A percentile compares a stretch with the other conserved stretches of the same genome.
Conservation (phyloP, 768 basidiomycete species). For the Termitomyces sp. region DNA sequence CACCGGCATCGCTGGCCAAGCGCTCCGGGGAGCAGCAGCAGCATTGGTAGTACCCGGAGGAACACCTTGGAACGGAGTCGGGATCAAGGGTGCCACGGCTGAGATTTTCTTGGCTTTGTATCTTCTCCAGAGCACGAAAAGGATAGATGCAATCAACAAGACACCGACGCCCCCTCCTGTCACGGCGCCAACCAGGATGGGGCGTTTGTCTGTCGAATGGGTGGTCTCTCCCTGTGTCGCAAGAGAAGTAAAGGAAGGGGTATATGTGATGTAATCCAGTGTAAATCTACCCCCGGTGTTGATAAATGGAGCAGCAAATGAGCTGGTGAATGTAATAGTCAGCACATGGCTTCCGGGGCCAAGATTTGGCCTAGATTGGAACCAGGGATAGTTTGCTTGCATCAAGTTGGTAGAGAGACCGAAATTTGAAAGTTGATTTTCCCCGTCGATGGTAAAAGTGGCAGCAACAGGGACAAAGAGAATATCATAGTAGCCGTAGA, state of each 20-base stretch:
- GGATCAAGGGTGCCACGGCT: background rate
- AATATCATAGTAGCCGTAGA: background rate
- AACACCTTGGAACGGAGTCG: background rate
- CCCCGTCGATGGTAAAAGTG: background rate
- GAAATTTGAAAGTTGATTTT: background rate
- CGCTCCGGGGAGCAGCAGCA: background rate
- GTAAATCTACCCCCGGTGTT: background rate
- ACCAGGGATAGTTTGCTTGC: background rate
- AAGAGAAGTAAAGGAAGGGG: background rate
- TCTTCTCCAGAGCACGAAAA: background rate
- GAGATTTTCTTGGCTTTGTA: background rate
- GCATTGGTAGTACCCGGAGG: background rate
- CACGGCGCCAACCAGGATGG: background rate
- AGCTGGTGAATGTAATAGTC: background rate
- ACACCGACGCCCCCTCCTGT: background rate
- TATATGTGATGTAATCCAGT: background rate
- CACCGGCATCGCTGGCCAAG: background rate
- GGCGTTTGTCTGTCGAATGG: background rate
- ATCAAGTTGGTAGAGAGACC: too few relatives aligned
- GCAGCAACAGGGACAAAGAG: background rate
- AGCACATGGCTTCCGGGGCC: background rate
- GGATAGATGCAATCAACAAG: background rate
- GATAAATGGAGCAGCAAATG: background rate
- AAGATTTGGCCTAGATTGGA: background rate
- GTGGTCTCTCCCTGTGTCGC: background rate